phyloP scores from a whole-genome alignment of 2,329 filamentous ascomycete genomes.

The Epichloe gansuensis region DNA sequence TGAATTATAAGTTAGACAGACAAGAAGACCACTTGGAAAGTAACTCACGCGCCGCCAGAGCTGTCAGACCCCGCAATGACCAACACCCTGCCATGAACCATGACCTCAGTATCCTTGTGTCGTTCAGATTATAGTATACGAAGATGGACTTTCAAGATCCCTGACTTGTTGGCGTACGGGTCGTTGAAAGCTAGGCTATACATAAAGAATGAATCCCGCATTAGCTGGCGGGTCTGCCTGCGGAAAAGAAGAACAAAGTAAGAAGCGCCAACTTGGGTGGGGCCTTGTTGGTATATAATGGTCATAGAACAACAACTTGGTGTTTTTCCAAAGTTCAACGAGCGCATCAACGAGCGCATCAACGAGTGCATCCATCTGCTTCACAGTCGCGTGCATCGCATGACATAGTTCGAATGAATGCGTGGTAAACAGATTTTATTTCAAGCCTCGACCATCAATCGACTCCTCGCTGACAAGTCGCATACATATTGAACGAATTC shows the following conservation, averaged over 20 bases:
- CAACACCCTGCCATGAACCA: slow-evolving; percentile 44
- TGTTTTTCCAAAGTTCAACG: no score
- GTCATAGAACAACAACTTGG: no score
- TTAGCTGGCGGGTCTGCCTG: not conserved
- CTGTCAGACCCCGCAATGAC: slow-evolving; percentile 83
- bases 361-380: no score
- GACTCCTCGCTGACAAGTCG: slow-evolving; percentile 9
- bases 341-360: no score
- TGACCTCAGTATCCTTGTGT: slow-evolving; percentile 9
- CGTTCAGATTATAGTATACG: not conserved
- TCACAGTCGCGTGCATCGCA: no score
- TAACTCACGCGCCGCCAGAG: slow-evolving; percentile 68
- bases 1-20: no score
- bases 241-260: not conserved
- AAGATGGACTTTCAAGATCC: not conserved
- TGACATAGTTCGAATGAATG: not conserved
- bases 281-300: not conserved
- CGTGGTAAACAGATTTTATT: not conserved
- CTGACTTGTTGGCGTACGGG: not conserved
- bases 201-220: not conserved
- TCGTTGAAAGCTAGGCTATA: not conserved
- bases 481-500: slow-evolving; percentile 1
- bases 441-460: not conserved
- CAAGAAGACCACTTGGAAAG: no score
- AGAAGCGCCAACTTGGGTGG: not conserved